These are phyloP conservation scores for Porcisia hertigi DNA, from an alignment of 208 protist genomes.

Conservation along the genomic window DNA sequence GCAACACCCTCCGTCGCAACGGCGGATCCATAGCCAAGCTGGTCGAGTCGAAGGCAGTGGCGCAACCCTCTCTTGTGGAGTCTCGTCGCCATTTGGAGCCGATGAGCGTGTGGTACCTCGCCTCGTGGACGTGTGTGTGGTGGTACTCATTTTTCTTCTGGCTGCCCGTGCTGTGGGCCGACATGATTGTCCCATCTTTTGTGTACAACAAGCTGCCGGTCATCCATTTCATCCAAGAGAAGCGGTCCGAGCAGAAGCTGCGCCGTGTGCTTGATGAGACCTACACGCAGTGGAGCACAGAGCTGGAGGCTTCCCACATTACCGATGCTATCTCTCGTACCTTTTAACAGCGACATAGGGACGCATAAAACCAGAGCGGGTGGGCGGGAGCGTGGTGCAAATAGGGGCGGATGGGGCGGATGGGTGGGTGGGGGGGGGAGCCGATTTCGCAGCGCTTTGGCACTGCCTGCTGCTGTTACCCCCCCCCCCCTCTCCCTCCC, in stretches of 20 bases:
- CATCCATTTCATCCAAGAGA: conserved; percentile 90
- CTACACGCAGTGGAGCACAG: conserved; percentile 80
- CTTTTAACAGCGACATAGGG: conserved; percentile 40
- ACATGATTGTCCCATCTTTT: conserved; percentile 83
- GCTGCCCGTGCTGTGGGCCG: conserved; percentile 86
- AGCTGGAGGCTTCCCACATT: conserved; percentile 75
- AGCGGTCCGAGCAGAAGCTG: conserved; percentile 83
- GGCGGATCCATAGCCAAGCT: conserved; percentile 39
- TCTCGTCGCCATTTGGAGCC: conserved; percentile 81
- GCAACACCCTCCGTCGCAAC: conserved; percentile 38
- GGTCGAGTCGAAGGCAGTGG: conserved; percentile 29
- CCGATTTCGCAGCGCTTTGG: background rate
- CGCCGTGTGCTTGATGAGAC: conserved; percentile 86
- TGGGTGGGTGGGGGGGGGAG: background rate
- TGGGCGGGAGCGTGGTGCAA: too few relatives aligned
- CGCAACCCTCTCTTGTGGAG: conserved; percentile 38
- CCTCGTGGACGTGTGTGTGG: conserved; percentile 84
- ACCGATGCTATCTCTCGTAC: conserved; percentile 83
- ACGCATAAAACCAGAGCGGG: background rate
- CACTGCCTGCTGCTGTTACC: background rate
- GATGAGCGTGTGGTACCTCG: conserved; percentile 88
- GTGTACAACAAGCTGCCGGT: conserved; percentile 89
- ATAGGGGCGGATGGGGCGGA: too few relatives aligned
- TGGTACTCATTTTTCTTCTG: conserved; percentile 91
- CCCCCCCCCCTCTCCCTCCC: too few relatives aligned